A percentile compares a stretch with the other conserved stretches of the same genome.
Conservation (phyloP, 129 eudicot genomes). For the Tagetes patula region DNA sequence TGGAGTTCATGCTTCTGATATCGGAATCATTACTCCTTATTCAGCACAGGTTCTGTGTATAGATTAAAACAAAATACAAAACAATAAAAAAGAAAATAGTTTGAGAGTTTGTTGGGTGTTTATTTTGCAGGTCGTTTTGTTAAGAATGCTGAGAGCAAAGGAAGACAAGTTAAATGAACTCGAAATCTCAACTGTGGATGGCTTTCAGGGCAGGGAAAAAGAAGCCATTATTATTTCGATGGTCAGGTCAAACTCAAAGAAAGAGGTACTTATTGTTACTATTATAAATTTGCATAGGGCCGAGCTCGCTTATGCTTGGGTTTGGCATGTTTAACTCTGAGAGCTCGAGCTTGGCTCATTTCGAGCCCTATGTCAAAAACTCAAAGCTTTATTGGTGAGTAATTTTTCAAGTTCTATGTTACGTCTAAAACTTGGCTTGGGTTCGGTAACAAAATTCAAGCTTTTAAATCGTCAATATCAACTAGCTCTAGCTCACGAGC, state of each 20-base stretch:
- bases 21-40: slow-evolving; percentile 92
- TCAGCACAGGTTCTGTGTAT: slow-evolving; percentile 71
- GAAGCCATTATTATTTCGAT: slow-evolving; percentile 94
- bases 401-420: background rate
- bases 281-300: background rate
- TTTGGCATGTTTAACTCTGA: background rate
- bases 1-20: slow-evolving; percentile 86
- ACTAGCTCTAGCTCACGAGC: background rate
- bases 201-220: slow-evolving; percentile 97
- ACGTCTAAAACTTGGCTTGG: background rate
- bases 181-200: slow-evolving; percentile 95
- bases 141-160: slow-evolving; percentile 68
- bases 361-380: background rate
- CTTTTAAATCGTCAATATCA: background rate
- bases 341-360: background rate
- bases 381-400: background rate
- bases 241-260: slow-evolving; percentile 96
- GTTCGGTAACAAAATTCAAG: background rate
- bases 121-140: slow-evolving; percentile 62
- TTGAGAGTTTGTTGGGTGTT: slow-evolving; percentile 4
- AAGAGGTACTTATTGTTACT: slow-evolving; percentile 54
- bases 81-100: background rate
- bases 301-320: background rate
- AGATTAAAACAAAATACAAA: background rate
- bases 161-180: slow-evolving; percentile 74